Evolutionary conservation across 2,329 filamentous ascomycete genomes (phyloP).

Genomic region (Cordyceps farinosa): DNA sequence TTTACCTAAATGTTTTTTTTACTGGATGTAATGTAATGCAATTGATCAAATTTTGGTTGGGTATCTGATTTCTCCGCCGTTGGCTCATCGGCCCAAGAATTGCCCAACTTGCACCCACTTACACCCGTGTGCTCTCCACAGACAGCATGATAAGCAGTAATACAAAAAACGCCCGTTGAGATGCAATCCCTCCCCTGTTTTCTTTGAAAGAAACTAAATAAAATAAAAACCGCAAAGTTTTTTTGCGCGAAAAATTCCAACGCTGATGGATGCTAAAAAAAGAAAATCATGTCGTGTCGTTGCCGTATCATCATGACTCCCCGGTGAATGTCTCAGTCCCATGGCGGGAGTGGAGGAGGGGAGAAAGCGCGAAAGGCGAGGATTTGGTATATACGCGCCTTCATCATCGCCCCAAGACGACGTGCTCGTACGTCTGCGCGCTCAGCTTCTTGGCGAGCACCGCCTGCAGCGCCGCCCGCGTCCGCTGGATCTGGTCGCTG

Average conservation of each 20-base stretch:
- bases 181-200: too few species aligned
- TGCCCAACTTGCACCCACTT: neutral
- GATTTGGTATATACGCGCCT: too few species aligned
- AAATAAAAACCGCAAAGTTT: too few species aligned
- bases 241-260: neutral
- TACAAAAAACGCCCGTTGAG: neutral
- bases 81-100: neutral
- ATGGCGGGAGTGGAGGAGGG: too few species aligned
- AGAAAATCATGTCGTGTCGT: neutral
- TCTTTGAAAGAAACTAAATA: too few species aligned
- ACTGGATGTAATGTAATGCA: too few species aligned
- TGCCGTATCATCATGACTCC: neutral
- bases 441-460: constrained; percentile 46
- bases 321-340: neutral
- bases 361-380: too few species aligned
- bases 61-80: neutral
- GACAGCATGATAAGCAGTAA: neutral
- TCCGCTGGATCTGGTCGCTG: constrained; percentile 45
- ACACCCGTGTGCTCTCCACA: neutral
- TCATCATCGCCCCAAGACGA: constrained; percentile 39
- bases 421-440: constrained; percentile 43
- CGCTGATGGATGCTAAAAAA: neutral
- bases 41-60: neutral
- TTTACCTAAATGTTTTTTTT: too few species aligned
- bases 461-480: constrained; percentile 47